A percentile compares a stretch with the other conserved stretches of the same genome.
These are phyloP conservation scores for Cordyceps cicadae DNA, from an alignment of 2,329 filamentous ascomycete species.

Conservation along the genomic window DNA sequence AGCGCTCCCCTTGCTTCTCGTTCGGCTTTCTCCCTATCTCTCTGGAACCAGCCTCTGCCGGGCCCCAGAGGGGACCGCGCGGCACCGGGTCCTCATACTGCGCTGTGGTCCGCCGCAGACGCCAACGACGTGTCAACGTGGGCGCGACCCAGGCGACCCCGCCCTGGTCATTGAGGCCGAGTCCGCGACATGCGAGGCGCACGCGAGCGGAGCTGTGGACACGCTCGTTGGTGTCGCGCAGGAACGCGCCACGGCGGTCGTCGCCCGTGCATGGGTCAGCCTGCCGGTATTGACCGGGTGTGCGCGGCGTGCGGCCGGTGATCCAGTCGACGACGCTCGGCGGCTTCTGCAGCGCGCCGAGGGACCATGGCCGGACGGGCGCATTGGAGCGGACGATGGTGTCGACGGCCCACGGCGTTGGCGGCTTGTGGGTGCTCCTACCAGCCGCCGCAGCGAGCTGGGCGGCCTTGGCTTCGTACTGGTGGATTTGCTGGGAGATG, in stretches of 20 bases:
- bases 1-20: slow-evolving; percentile 28
- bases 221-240: slow-evolving; percentile 46
- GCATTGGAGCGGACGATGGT: slow-evolving; percentile 38
- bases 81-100: slow-evolving; percentile 29
- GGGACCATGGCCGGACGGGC: slow-evolving; percentile 40
- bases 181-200: slow-evolving; percentile 42
- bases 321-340: slow-evolving; percentile 35
- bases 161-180: slow-evolving; percentile 39
- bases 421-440: not conserved
- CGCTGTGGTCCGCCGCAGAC: slow-evolving; percentile 27
- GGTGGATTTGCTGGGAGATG: slow-evolving; percentile 25
- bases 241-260: slow-evolving; percentile 27
- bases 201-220: slow-evolving; percentile 47
- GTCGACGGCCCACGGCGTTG: slow-evolving; percentile 36
- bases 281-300: slow-evolving; percentile 41
- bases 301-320: slow-evolving; percentile 33
- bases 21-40: slow-evolving; percentile 12
- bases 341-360: slow-evolving; percentile 35
- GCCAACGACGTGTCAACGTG: slow-evolving; percentile 35
- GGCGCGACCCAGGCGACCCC: slow-evolving; percentile 34
- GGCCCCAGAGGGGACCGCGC: slow-evolving; percentile 25
- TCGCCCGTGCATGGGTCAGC: too few relatives aligned
- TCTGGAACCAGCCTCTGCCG: slow-evolving; percentile 3
- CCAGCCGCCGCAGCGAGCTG: slow-evolving; percentile 3
- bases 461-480: slow-evolving; percentile 22